Evolutionary conservation across 2,329 filamentous ascomycete species (phyloP).

Genomic region (Aspergillus sp.): DNA sequence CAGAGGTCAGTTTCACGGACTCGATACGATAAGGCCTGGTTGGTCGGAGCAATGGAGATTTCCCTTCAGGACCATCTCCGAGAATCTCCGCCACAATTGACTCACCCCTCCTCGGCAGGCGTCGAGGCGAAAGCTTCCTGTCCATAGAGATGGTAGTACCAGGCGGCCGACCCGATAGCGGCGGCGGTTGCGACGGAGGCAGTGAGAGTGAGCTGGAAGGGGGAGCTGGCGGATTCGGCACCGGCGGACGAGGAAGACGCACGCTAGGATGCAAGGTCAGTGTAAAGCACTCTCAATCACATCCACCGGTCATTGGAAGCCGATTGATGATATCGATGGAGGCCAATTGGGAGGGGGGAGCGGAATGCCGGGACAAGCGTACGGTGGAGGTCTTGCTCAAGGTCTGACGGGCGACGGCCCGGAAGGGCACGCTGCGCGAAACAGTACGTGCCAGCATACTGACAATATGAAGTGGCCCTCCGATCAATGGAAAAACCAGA

Average conservation of each 20-base stretch:
- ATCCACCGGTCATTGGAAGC: conserved; percentile 22
- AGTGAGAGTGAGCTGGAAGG: conserved; percentile 81
- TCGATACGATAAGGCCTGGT: conserved; percentile 24
- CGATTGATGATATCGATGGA: conserved; percentile 28
- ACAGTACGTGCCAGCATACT: conserved; percentile 92
- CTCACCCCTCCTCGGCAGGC: conserved; percentile 97
- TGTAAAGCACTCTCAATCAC: conserved; percentile 30
- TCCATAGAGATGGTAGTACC: conserved; percentile 69
- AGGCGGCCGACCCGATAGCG: conserved; percentile 85
- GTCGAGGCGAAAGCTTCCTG: conserved; percentile 84
- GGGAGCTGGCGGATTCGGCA: conserved; percentile 68
- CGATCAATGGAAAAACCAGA: conserved; percentile 32
- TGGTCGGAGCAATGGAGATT: conserved; percentile 22
- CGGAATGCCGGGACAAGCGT: conserved; percentile 51
- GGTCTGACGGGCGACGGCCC: conserved; percentile 74
- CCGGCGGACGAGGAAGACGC: conserved; percentile 70
- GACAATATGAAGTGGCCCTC: conserved; percentile 41
- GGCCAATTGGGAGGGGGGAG: conserved; percentile 30
- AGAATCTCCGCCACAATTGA: conserved; percentile 30
- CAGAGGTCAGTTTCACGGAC: conserved; percentile 24
- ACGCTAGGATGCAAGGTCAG: conserved; percentile 49
- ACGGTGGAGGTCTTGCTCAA: conserved; percentile 73
- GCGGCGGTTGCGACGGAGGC: conserved; percentile 82
- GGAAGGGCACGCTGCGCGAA: conserved; percentile 82
- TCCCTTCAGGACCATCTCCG: conserved; percentile 16